Evolutionary conservation across 2,329 filamentous ascomycete species (phyloP).

Genomic region (Hyphodiscus sp.): DNA sequence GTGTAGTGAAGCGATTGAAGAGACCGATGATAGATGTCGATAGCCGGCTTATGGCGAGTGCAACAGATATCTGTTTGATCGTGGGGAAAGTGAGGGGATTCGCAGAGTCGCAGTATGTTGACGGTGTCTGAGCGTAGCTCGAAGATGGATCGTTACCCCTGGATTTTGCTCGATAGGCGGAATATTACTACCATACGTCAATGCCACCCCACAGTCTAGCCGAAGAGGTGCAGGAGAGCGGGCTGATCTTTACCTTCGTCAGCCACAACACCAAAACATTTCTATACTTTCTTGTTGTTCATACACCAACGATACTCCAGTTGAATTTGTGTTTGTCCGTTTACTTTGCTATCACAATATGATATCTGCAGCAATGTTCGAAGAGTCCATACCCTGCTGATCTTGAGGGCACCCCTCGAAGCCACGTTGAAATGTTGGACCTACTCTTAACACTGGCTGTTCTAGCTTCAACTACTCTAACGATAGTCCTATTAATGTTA

Average conservation of each 20-base stretch:
- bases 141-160: not conserved
- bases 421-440: constrained; percentile 25
- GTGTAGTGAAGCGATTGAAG: not conserved
- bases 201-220: not conserved
- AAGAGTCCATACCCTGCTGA: not conserved
- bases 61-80: not conserved
- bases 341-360: not conserved
- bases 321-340: not conserved
- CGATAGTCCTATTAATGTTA: constrained; percentile 28
- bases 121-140: not conserved
- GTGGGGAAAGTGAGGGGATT: constrained; percentile 4
- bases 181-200: not conserved
- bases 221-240: not conserved
- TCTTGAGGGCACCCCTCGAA: not conserved
- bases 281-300: not conserved
- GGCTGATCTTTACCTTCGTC: not conserved
- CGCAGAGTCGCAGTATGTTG: constrained; percentile 6
- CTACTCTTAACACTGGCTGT: constrained; percentile 25
- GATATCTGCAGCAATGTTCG: not conserved
- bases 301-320: not conserved
- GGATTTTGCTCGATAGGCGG: constrained; percentile 11
- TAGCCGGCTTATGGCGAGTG: not conserved
- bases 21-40: not conserved
- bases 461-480: constrained; percentile 28
- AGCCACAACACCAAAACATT: not conserved